These are phyloP conservation scores for Athelia sp. DNA, from an alignment of 1,284 basidiomycete species.

Conservation along the genomic window DNA sequence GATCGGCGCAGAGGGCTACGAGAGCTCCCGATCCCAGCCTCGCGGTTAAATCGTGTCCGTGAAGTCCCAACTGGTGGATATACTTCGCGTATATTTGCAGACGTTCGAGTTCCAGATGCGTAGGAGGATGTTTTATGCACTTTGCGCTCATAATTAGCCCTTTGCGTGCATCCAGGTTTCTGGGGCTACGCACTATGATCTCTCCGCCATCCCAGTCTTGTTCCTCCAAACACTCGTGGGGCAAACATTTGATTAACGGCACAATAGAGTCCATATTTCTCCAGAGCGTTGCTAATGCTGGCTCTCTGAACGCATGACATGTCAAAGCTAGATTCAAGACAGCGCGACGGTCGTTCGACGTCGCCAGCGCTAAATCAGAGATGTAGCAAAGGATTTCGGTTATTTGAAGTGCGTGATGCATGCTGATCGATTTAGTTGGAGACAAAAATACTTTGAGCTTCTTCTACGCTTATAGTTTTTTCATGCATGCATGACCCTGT, in stretches of 20 bases:
- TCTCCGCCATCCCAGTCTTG: slow-evolving; percentile 9
- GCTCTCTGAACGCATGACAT: not conserved
- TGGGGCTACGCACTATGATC: not conserved
- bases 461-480: too few relatives aligned
- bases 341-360: not conserved
- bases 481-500: too few relatives aligned
- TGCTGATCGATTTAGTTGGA: too few relatives aligned
- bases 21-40: not conserved
- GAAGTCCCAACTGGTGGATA: not conserved
- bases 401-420: not conserved
- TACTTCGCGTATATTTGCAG: not conserved
- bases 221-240: slow-evolving; percentile 22
- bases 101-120: not conserved
- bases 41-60: not conserved
- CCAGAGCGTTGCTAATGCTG: not conserved
- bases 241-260: slow-evolving; percentile 5
- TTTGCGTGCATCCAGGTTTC: not conserved
- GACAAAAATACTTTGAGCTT: too few relatives aligned
- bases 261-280: not conserved
- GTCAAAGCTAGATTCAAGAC: not conserved
- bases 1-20: not conserved
- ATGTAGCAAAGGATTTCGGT: not conserved
- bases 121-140: not conserved
- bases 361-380: not conserved
- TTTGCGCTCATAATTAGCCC: too few relatives aligned